Evolutionary conservation across 345 rosid genomes (phyloP).

Genomic region (Aethionema arabicum): DNA sequence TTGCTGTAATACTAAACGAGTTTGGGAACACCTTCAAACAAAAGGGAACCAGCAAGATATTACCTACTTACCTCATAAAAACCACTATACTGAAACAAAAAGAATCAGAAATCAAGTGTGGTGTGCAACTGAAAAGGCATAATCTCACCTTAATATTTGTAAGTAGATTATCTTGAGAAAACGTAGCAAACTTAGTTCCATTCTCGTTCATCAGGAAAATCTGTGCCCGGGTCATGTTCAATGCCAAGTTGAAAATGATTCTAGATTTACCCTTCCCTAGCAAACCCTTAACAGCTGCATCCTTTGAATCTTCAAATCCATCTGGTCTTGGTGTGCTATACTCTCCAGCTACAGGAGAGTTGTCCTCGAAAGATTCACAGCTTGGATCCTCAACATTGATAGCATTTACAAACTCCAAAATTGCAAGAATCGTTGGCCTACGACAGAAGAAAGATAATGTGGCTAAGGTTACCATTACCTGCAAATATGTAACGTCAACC

Average conservation of each 20-base stretch:
- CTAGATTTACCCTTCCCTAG: constrained; percentile 94
- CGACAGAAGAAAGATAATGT: constrained; percentile 93
- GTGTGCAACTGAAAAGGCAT: constrained; percentile 26
- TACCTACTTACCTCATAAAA: constrained; percentile 3
- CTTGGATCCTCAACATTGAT: constrained; percentile 61
- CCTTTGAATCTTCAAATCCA: constrained; percentile 49
- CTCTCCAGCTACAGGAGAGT: constrained; percentile 52
- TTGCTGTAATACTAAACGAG: constrained; percentile 86
- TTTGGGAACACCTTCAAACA: constrained; percentile 81
- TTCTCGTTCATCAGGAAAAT: constrained; percentile 90
- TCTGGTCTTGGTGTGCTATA: constrained; percentile 44
- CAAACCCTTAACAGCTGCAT: constrained; percentile 76
- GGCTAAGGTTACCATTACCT: constrained; percentile 82
- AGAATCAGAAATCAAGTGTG: constrained; percentile 2
- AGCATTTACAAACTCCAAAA: constrained; percentile 85
- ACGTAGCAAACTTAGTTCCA: constrained; percentile 80
- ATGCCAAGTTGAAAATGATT: constrained; percentile 66
- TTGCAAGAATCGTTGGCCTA: constrained; percentile 89
- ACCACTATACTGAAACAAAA: constrained; percentile 16
- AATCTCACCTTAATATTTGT: constrained; percentile 78
- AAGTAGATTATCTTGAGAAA: constrained; percentile 85
- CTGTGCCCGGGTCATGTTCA: constrained; percentile 90
- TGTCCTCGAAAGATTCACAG: constrained; percentile 55
- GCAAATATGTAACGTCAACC: constrained; percentile 37
- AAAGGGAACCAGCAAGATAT: constrained; percentile 26